These are phyloP conservation scores for Neofusicoccum sp. DNA, from an alignment of 2,329 filamentous ascomycete species.

Conservation along the genomic window DNA sequence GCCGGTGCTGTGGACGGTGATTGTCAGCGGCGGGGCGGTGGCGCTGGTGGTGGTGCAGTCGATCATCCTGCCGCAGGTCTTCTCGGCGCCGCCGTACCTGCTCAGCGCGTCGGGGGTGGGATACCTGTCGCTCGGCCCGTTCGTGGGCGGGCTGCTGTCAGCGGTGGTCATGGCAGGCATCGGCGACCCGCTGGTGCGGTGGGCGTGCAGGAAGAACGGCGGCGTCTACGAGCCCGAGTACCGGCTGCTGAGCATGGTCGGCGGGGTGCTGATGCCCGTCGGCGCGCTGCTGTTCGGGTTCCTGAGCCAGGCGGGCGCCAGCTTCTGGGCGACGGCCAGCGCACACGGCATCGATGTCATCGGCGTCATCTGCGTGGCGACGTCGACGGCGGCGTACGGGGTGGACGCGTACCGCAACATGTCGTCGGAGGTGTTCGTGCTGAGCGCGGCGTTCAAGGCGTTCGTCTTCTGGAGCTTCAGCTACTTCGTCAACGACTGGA, in stretches of 20 bases:
- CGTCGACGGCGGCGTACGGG: slow-evolving; percentile 36
- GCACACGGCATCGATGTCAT: slow-evolving; percentile 36
- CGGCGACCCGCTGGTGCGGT: slow-evolving; percentile 25
- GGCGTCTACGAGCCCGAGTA: slow-evolving; percentile 30
- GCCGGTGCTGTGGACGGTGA: slow-evolving; percentile 51
- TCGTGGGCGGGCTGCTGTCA: slow-evolving; percentile 33
- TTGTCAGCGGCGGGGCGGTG: slow-evolving; percentile 46
- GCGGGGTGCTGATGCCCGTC: slow-evolving; percentile 27
- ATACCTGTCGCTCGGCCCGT: slow-evolving; percentile 41
- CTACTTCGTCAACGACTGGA: slow-evolving; percentile 47
- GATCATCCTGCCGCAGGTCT: slow-evolving; percentile 45
- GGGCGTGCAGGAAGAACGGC: slow-evolving; percentile 25
- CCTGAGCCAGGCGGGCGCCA: slow-evolving; percentile 23
- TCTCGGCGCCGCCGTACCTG: slow-evolving; percentile 34
- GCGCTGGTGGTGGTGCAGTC: slow-evolving; percentile 46
- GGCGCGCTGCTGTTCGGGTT: slow-evolving; percentile 43
- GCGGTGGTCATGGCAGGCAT: slow-evolving; percentile 42
- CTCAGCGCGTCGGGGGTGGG: slow-evolving; percentile 48
- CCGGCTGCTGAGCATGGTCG: slow-evolving; percentile 20
- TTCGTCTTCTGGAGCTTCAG: slow-evolving; percentile 44
- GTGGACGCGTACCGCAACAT: slow-evolving; percentile 43
- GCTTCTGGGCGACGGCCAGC: slow-evolving; percentile 33
- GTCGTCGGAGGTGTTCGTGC: slow-evolving; percentile 44
- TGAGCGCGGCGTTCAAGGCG: slow-evolving; percentile 47
- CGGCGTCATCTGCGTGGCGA: slow-evolving; percentile 33